A percentile compares a stretch with the other conserved stretches of the same genome.
phyloP scores from a whole-genome alignment of 202 grass and related monocot genomes.

The Saccharum hybrid region DNA sequence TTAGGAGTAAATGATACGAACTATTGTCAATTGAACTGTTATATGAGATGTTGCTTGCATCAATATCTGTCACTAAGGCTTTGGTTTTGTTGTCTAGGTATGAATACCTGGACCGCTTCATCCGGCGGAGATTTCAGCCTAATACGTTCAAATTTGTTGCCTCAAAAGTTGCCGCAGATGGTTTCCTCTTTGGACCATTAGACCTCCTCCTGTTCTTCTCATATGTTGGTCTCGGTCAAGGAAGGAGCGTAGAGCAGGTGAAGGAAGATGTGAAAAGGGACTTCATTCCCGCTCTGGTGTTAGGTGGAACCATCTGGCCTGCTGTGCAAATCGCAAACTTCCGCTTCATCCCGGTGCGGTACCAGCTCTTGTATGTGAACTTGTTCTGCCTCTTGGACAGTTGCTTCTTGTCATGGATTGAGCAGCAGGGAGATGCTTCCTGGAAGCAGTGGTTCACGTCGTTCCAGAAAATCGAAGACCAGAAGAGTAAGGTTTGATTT shows the following conservation, averaged over 20 bases:
- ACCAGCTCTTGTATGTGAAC: conserved; percentile 92
- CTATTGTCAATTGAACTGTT: conserved; percentile 9
- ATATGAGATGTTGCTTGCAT: conserved; percentile 25
- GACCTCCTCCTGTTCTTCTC: conserved; percentile 91
- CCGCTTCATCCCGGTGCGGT: conserved; percentile 77
- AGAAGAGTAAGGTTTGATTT: conserved; percentile 56
- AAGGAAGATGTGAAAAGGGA: conserved; percentile 97
- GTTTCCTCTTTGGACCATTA: conserved; percentile 68
- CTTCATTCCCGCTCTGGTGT: conserved; percentile 76
- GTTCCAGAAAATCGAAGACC: conserved; percentile 55
- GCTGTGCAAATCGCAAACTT: conserved; percentile 86
- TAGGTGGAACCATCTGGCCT: conserved; percentile 77
- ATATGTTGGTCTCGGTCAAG: conserved; percentile 79
- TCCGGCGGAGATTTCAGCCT: conserved; percentile 62
- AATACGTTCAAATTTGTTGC: conserved; percentile 74
- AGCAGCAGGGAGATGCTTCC: conserved; percentile 85
- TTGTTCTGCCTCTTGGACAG: conserved; percentile 89
- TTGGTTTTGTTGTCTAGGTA: conserved; percentile 60
- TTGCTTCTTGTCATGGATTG: conserved; percentile 91
- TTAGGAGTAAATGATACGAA: background rate
- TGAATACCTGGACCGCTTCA: conserved; percentile 78
- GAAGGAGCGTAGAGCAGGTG: conserved; percentile 67
- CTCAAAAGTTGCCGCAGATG: conserved; percentile 78
- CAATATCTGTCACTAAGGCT: conserved; percentile 8
- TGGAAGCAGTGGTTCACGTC: conserved; percentile 89